phyloP scores from a whole-genome alignment of 495 filamentous ascomycete genomes.

The Talaromyces nanjingensis region DNA sequence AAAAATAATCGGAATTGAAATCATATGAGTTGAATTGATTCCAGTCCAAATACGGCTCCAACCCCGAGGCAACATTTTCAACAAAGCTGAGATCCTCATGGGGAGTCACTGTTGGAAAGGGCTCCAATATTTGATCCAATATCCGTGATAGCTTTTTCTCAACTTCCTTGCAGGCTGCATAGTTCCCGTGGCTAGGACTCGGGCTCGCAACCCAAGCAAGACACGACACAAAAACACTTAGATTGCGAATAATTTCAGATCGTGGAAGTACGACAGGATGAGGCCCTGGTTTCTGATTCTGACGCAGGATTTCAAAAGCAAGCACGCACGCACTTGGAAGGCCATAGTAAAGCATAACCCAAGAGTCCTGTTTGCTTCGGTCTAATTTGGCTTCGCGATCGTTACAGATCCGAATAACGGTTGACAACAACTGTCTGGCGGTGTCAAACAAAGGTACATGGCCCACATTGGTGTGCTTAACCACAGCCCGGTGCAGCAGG shows the following conservation, averaged over 20 bases:
- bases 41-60: slow-evolving; percentile 34
- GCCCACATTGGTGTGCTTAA: slow-evolving; percentile 43
- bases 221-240: slow-evolving; percentile 55
- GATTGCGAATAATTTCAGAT: slow-evolving; percentile 55
- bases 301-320: slow-evolving; percentile 53
- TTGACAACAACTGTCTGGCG: slow-evolving; percentile 43
- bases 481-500: slow-evolving; percentile 48
- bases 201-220: slow-evolving; percentile 48
- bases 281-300: slow-evolving; percentile 37
- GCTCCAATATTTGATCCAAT: slow-evolving; percentile 35
- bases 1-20: slow-evolving; percentile 26
- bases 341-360: slow-evolving; percentile 50
- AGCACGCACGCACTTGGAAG: slow-evolving; percentile 54
- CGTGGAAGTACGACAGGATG: slow-evolving; percentile 38
- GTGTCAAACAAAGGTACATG: slow-evolving; percentile 45
- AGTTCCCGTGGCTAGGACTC: slow-evolving; percentile 40
- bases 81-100: slow-evolving; percentile 9
- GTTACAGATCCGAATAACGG: slow-evolving; percentile 38
- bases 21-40: slow-evolving; percentile 32
- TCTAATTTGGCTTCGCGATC: slow-evolving; percentile 41
- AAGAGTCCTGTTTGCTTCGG: slow-evolving; percentile 46
- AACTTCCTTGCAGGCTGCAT: slow-evolving; percentile 41
- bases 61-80: slow-evolving; percentile 21
- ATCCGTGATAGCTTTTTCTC: slow-evolving; percentile 38
- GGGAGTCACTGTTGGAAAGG: slow-evolving; percentile 16